These are phyloP conservation scores for Kalmanozyma brasiliensis DNA, from an alignment of 1,284 basidiomycete species.

Conservation along the genomic window DNA sequence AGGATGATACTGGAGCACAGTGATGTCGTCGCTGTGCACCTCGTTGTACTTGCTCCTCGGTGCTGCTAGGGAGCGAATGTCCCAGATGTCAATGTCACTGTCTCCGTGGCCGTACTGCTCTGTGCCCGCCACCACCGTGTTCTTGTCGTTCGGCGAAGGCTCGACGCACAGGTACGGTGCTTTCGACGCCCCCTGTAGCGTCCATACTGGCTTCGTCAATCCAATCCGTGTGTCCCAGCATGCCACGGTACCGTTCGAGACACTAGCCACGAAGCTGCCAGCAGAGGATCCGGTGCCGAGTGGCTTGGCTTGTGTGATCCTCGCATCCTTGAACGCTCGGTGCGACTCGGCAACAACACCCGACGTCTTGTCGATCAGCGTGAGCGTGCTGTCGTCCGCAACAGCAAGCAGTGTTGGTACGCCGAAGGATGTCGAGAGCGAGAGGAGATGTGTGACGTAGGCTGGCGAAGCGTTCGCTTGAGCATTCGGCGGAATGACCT, in stretches of 20 bases:
- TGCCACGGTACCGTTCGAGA: conserved; percentile 37
- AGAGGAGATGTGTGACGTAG: conserved; percentile 55
- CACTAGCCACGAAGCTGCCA: conserved; percentile 33
- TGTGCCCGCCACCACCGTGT: conserved; percentile 57
- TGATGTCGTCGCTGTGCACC: conserved; percentile 65
- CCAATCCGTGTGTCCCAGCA: conserved; percentile 49
- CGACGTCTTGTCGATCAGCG: conserved; percentile 50
- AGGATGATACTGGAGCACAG: conserved; percentile 56
- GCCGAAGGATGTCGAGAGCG: conserved; percentile 39
- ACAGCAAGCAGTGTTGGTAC: conserved; percentile 40
- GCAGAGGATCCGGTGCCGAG: conserved; percentile 8
- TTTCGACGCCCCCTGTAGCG: conserved; percentile 29
- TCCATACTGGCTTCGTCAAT: conserved; percentile 19
- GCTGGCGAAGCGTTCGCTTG: conserved; percentile 32
- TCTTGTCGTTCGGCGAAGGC: conserved; percentile 29
- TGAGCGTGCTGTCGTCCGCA: conserved; percentile 43
- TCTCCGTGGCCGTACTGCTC: conserved; percentile 59
- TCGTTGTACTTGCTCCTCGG: conserved; percentile 61
- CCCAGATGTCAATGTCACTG: conserved; percentile 62
- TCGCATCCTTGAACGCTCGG: conserved; percentile 26
- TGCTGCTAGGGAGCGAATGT: conserved; percentile 39
- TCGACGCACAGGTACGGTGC: conserved; percentile 59
- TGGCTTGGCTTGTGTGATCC: conserved; percentile 41
- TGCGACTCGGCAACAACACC: conserved; percentile 34
- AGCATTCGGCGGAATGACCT: conserved; percentile 39